phyloP scores from a whole-genome alignment of 1,139 yeast species.

The Suhomyces coccinellae region DNA sequence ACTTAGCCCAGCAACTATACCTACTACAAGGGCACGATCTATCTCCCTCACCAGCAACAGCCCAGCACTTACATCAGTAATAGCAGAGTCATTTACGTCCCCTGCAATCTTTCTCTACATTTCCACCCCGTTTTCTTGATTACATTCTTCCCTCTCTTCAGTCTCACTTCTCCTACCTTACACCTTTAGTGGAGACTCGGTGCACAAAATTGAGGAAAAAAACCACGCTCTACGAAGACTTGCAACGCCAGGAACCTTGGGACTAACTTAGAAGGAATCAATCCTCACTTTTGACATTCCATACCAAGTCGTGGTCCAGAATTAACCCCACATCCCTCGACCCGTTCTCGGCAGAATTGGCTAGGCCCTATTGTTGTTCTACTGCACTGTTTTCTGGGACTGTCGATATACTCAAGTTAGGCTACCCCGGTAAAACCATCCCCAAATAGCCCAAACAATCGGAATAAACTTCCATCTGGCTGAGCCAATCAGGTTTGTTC shows the following conservation, averaged over 20 bases:
- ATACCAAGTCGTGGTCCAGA: not conserved
- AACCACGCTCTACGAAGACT: not conserved
- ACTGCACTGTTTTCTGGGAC: not conserved
- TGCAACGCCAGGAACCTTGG: not conserved
- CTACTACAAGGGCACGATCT: too few relatives aligned
- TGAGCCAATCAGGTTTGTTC: too few relatives aligned
- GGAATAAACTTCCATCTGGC: not conserved
- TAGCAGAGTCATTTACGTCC: too few relatives aligned
- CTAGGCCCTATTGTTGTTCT: not conserved
- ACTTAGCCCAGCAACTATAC: too few relatives aligned
- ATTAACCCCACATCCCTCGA: not conserved
- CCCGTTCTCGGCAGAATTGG: not conserved
- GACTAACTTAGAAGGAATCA: not conserved
- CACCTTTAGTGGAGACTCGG: not conserved
- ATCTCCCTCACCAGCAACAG: too few relatives aligned
- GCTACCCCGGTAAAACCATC: not conserved
- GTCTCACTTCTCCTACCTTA: not conserved
- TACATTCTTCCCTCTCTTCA: not conserved
- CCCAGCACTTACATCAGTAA: too few relatives aligned
- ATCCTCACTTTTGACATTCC: not conserved
- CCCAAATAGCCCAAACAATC: not conserved
- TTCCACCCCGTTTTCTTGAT: too few relatives aligned
- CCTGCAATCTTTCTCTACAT: not conserved
- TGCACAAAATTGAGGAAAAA: conserved; percentile 2
- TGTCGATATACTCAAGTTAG: not conserved